Conservation (phyloP, 225 moss, liverwort and hornwort species). For the Bryoerythrophyllum caledonicum region DNA sequence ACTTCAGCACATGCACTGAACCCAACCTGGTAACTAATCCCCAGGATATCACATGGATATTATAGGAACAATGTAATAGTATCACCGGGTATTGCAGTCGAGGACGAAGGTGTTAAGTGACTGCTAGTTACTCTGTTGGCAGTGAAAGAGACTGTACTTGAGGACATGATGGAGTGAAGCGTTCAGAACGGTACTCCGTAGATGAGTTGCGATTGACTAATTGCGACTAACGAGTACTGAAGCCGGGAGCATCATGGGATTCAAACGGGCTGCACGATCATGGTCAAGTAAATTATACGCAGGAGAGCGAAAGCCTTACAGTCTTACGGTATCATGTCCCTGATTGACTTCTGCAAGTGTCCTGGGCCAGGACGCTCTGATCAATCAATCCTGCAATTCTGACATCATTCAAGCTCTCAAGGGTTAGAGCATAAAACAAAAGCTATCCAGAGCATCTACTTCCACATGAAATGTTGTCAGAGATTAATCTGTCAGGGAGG, state of each 20-base stretch:
- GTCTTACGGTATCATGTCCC: background rate
- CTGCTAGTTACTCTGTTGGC: background rate
- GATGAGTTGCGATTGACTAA: background rate
- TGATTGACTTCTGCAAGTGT: conserved; percentile 9
- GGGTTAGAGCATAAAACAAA: background rate
- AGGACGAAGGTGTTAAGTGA: too few species aligned
- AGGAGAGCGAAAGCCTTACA: too few species aligned
- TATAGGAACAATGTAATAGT: too few species aligned
- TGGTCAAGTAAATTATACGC: background rate
- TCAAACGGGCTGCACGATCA: background rate
- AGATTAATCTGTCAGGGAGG: background rate
- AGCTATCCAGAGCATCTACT: conserved; percentile 9
- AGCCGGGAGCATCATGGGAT: background rate
- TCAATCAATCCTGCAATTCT: background rate
- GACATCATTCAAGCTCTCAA: conserved; percentile 13
- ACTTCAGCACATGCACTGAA: too few species aligned
- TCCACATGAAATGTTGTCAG: conserved; percentile 17
- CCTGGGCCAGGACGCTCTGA: background rate
- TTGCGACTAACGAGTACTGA: background rate
- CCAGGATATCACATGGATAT: too few species aligned
- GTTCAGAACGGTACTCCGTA: conserved; percentile 1
- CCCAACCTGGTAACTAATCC: too few species aligned
- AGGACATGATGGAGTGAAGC: background rate
- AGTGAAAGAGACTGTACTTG: background rate
- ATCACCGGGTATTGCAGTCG: too few species aligned